A percentile compares a stretch with the other conserved stretches of the same genome.
phyloP scores from a whole-genome alignment of 1,284 basidiomycete genomes.

The Fomitopsis schrenkii region DNA sequence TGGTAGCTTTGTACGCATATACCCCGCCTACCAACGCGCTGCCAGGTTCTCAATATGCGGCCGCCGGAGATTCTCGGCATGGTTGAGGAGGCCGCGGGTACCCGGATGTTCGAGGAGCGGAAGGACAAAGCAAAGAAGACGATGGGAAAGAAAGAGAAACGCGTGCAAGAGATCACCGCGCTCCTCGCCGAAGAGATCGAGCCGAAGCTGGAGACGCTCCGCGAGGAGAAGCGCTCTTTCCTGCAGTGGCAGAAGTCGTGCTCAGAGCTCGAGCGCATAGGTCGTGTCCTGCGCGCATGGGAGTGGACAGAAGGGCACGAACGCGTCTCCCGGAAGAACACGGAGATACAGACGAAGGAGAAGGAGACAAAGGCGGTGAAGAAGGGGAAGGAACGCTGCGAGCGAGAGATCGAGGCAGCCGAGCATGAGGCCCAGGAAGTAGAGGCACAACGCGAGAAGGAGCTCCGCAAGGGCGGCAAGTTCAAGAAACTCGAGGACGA shows the following conservation, averaged over 20 bases:
- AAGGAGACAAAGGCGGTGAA: slow-evolving; percentile 42
- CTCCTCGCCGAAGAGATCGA: slow-evolving; percentile 89
- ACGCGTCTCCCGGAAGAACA: slow-evolving; percentile 42
- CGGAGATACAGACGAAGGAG: slow-evolving; percentile 50
- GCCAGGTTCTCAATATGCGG: slow-evolving; percentile 93
- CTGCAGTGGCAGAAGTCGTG: slow-evolving; percentile 90
- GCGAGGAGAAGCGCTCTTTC: slow-evolving; percentile 87
- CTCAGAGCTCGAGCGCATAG: slow-evolving; percentile 88
- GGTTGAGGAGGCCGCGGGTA: slow-evolving; percentile 98
- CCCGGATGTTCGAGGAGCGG: slow-evolving; percentile 98
- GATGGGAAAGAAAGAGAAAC: slow-evolving; percentile 97
- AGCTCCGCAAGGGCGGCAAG: slow-evolving; percentile 73
- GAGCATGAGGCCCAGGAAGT: slow-evolving; percentile 57
- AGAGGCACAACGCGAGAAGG: slow-evolving; percentile 59
- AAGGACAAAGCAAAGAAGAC: slow-evolving; percentile 98
- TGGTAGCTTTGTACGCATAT: background rate
- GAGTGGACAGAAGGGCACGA: slow-evolving; percentile 74
- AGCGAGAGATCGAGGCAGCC: slow-evolving; percentile 44
- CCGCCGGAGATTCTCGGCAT: slow-evolving; percentile 97
- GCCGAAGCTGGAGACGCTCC: slow-evolving; percentile 90
- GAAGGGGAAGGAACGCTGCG: slow-evolving; percentile 46
- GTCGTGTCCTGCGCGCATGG: slow-evolving; percentile 81
- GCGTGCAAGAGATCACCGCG: slow-evolving; percentile 85
- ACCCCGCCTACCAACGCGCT: slow-evolving; percentile 9
- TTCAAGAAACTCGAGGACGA: slow-evolving; percentile 76